A percentile compares a stretch with the other conserved stretches of the same genome.
phyloP scores from a whole-genome alignment of 441 rosid genomes.

The Aleurites moluccanus region DNA sequence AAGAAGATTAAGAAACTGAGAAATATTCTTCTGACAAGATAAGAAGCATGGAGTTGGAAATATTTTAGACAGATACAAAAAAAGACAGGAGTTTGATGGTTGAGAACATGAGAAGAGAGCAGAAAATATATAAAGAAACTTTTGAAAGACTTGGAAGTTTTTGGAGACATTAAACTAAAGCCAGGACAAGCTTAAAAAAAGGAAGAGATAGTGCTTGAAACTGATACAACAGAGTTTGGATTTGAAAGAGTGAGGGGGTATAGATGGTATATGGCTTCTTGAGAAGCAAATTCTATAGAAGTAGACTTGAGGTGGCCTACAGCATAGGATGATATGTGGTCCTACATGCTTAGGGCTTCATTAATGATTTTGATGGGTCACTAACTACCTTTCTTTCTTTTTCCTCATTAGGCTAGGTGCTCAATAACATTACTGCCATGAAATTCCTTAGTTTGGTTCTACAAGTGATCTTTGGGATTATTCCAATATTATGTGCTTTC shows the following conservation, averaged over 20 bases:
- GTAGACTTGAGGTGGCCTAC: conserved; percentile 16
- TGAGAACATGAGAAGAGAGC: background rate
- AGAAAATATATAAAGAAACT: background rate
- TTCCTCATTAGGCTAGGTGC: background rate
- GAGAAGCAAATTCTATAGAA: conserved; percentile 21
- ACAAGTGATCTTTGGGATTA: background rate
- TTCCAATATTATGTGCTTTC: background rate
- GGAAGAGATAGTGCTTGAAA: conserved; percentile 10
- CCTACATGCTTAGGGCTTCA: conserved; percentile 29
- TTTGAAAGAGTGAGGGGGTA: background rate
- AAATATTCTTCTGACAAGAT: background rate
- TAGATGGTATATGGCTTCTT: conserved; percentile 12
- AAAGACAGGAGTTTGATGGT: background rate
- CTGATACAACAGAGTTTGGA: conserved; percentile 21
- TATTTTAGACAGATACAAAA: conserved; percentile 7
- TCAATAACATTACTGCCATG: background rate
- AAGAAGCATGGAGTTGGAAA: conserved; percentile 3
- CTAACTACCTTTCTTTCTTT: background rate
- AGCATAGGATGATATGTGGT: conserved; percentile 16
- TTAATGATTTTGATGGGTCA: background rate
- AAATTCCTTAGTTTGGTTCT: too few relatives aligned
- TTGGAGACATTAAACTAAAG: background rate
- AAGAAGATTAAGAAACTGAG: background rate
- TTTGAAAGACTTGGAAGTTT: conserved; percentile 1
- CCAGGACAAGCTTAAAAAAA: conserved; percentile 22